Conservation (phyloP, 129 eudicot genomes). For the Artemisia annua region DNA sequence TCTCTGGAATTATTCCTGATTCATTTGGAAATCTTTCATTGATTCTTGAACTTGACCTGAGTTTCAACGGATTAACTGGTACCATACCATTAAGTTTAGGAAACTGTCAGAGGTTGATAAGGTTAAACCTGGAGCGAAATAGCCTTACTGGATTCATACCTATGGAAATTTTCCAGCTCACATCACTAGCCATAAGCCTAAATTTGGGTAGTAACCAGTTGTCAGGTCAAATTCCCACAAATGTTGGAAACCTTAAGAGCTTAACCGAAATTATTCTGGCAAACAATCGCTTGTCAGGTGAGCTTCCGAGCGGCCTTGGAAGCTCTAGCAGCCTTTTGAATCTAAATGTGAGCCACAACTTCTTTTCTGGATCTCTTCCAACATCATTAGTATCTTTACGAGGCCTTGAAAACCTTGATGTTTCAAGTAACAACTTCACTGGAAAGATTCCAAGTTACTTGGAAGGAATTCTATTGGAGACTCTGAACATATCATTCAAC, state of each 20-base stretch:
- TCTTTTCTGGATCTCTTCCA: conserved; percentile 32
- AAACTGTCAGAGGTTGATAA: conserved; percentile 22
- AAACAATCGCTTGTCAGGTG: conserved; percentile 33
- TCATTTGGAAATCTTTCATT: conserved; percentile 30
- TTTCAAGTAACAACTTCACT: conserved; percentile 41
- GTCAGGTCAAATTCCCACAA: conserved; percentile 34
- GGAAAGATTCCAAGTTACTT: conserved; percentile 32
- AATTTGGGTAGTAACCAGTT: conserved; percentile 35
- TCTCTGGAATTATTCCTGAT: conserved; percentile 30
- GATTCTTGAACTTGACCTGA: conserved; percentile 22
- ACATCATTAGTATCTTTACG: conserved; percentile 26
- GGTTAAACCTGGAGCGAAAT: conserved; percentile 28
- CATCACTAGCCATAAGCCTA: conserved; percentile 25
- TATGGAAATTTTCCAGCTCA: conserved; percentile 16
- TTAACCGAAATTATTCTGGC: conserved; percentile 18
- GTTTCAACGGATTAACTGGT: conserved; percentile 21
- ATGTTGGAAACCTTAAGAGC: conserved; percentile 30
- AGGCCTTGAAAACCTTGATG: conserved; percentile 25
- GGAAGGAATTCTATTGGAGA: conserved; percentile 5
- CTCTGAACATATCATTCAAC: conserved; percentile 29
- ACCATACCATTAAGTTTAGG: conserved; percentile 36
- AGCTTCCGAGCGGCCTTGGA: conserved; percentile 32
- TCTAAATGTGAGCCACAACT: conserved; percentile 16
- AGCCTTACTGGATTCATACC: conserved; percentile 42
- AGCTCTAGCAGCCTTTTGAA: conserved; percentile 24